phyloP scores from a whole-genome alignment of 768 basidiomycete genomes.

The Tulasnella sp. region DNA sequence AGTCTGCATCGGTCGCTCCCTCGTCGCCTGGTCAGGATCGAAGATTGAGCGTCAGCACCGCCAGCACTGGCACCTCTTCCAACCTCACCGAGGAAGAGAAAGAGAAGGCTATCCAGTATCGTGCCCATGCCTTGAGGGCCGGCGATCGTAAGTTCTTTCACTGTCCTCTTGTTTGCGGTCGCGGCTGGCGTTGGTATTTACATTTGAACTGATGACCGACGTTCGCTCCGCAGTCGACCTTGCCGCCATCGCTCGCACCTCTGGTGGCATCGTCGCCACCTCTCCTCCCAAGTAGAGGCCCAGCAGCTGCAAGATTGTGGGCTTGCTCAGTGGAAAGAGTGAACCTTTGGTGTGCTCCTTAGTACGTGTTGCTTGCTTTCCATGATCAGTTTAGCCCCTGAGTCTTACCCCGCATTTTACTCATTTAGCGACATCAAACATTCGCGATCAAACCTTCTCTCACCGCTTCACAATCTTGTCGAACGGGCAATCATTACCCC shows the following conservation, averaged over 20 bases:
- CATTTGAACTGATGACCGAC: conserved; percentile 9
- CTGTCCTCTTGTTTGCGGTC: background rate
- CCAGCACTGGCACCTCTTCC: background rate
- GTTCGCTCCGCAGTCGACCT: conserved; percentile 13
- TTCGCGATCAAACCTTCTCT: no score
- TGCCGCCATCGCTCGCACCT: conserved; percentile 16
- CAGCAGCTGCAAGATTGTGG: no score
- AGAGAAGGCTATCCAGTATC: conserved; percentile 8
- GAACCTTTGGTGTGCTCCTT: no score
- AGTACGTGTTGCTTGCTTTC: no score
- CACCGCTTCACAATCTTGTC: no score
- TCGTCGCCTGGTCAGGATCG: background rate
- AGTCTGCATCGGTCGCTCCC: background rate
- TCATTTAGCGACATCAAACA: no score
- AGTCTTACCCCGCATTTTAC: no score
- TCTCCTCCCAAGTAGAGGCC: conserved; percentile 3
- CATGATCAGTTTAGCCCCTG: no score
- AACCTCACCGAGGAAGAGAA: background rate
- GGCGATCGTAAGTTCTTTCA: conserved; percentile 3
- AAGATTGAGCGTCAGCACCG: background rate
- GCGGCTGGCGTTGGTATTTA: background rate
- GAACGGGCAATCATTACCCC: no score
- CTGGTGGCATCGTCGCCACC: background rate
- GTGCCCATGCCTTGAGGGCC: background rate
- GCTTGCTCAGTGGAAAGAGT: no score